These are phyloP conservation scores for Lichina pygmaea DNA, from an alignment of 495 filamentous ascomycete species.

Conservation along the genomic window DNA sequence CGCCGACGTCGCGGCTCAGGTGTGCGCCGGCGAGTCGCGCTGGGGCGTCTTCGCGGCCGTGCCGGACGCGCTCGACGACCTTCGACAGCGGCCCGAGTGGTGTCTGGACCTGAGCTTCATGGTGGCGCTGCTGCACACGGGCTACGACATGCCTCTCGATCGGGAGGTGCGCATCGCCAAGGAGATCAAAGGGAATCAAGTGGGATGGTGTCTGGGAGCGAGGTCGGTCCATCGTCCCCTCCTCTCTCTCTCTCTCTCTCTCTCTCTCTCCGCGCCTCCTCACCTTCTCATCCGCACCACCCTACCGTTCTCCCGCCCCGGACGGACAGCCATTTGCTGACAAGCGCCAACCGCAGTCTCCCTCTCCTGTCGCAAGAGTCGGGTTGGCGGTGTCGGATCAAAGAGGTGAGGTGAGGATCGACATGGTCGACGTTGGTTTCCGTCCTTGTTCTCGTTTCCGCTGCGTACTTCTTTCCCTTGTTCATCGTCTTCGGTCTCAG, in stretches of 20 bases:
- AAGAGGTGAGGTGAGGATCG: slow-evolving; percentile 16
- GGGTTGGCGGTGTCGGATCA: slow-evolving; percentile 53
- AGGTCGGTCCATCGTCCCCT: slow-evolving; percentile 29
- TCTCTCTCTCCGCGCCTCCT: neutral
- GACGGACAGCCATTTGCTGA: slow-evolving; percentile 2
- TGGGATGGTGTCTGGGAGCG: slow-evolving; percentile 93
- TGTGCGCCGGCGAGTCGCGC: slow-evolving; percentile 47
- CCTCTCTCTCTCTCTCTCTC: neutral
- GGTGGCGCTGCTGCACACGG: slow-evolving; percentile 73
- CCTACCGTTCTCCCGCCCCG: slow-evolving; percentile 5
- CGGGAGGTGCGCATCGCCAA: slow-evolving; percentile 93
- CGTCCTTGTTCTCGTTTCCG: too few relatives aligned
- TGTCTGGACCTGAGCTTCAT: slow-evolving; percentile 94
- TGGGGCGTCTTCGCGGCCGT: slow-evolving; percentile 61
- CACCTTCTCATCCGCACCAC: neutral
- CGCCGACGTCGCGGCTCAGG: slow-evolving; percentile 51
- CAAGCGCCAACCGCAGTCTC: slow-evolving; percentile 20
- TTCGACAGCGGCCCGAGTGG: slow-evolving; percentile 56
- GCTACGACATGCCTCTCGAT: slow-evolving; percentile 93
- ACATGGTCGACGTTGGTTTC: too few relatives aligned
- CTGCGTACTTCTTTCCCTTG: too few relatives aligned
- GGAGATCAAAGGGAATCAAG: slow-evolving; percentile 90
- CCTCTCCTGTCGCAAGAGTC: slow-evolving; percentile 45
- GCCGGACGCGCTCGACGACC: slow-evolving; percentile 43
- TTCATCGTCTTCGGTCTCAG: too few relatives aligned